Base-by-base conservation (phyloP, 495 filamentous ascomycete genomes). In the Pseudomonodictys pantanalensis region DNA sequence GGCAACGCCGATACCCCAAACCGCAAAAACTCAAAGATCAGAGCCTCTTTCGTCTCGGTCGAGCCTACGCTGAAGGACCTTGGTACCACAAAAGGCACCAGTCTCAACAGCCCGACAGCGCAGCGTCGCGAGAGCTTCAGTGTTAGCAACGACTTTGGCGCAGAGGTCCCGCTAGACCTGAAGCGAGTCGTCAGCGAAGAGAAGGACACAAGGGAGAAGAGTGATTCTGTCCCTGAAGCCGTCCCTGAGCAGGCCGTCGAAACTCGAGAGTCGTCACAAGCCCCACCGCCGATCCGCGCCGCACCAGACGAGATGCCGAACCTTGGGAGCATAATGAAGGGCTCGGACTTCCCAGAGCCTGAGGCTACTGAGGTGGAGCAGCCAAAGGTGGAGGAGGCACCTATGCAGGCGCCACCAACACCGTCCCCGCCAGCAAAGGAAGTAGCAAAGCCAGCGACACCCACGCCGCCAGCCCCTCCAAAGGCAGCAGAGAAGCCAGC, bases 31-130 rank as follows among this genome's bases (percentile, higher is more conserved):
- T 87, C 86, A 51, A 92, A 87, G 72, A 83, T 95, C 44, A 82
- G 89, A 53, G 90, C 90, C 29, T 91, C 81, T 68, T 96, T 96
- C 70, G 82, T 95, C 42, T 81, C 87, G 2, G 84, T 96, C 15
- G 89, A 92, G 57, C 79, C 79, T 53, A 80, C 78, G 68, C 81
- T 52, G 25, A 58, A 43, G 17, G 57, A 60, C 41, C 23, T 57
- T 1, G 59, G 58, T 6, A 26, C 58, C 24, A 49, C 56, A 11
- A 67, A 62, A 51, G 56, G 60, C 48, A 62, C 47, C 12, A 60
- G 60, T 18, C 15, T 51, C 52, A 60, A 71, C 56, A 69, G 58
- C 55, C 52, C 60, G 24, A 49, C 45, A 22, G 65, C 62, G 1
- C 35, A 64, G 28, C 57, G 66, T 44, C 41, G 70, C 45, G 59